Evolutionary conservation across 805 yeast genomes (phyloP), one percentile per base, ranked within the genome.

Genomic region (Wickerhamomyces rabaulensis): DNA sequence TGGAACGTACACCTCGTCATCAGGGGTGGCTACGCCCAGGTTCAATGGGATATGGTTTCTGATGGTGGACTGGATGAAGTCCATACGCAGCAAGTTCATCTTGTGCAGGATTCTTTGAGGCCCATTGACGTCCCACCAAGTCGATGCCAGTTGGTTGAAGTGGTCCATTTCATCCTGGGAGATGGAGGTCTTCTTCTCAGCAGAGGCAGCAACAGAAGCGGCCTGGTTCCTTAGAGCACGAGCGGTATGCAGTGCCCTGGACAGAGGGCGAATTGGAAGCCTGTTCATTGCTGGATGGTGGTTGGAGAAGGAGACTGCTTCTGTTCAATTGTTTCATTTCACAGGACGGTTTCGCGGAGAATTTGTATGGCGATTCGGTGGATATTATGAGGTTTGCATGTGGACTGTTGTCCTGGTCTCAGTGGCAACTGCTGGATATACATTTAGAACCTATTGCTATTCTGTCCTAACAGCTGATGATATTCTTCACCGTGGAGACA

Each of bases 81-180:
- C 97, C 85, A 92, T 76, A 52, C 99, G 71, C 44, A 88, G 71
- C 42, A 88, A 70, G 63, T 94, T 94, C 99, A 94, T 92, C 67
- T 90, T 87, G 67, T 94, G 98, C 39, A 94, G 74, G 46, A 94
- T 87, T 36, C 99, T 71, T 62, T 94, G 98, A 1, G 97, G 85
- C 0, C 99, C 99, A 52, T 82, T 68, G 13, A 87, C 81, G 57
- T 94, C 96, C 99, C 99, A 94, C 99, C 99, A 94, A n/a, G 88
- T 67, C n/a, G 84, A 73, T 1, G 99, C 99, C 40, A 94, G 71
- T 29, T 83, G 79, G 55, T 87, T 81, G 66, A 94, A 94, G 65
- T 94, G 98, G 9, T 75, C 66, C 63, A 83, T 72, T 61, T 92
- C 98, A 6, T 81, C 79, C 8, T 67, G 68, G 0, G 81, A 74